Evolutionary conservation across 805 yeast species (phyloP), one percentile per base, ranked within the genome.

Genomic region (Lachancea sp.): DNA sequence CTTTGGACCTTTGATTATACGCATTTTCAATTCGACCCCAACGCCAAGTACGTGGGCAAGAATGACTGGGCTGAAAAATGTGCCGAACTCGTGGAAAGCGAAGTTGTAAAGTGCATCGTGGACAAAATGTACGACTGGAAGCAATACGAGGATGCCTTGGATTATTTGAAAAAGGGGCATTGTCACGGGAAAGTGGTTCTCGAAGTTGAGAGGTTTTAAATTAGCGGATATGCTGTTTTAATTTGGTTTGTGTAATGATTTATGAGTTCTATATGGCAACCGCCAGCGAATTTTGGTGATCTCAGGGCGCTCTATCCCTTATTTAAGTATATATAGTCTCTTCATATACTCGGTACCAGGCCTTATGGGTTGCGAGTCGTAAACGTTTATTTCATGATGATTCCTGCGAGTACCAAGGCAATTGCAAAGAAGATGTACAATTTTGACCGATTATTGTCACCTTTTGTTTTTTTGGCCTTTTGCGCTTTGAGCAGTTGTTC

Each of bases 101-200:
- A 75, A 2, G 67, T 72, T 13, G 57, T 81, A 36, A 64, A 65
- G 47, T 65, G 77, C 16, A 62, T 71, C 26, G 66, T 86, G 33
- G 93, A 85, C 56, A 68, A 77, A 10, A 73, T 72, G 29, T 76
- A 69, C 50, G 68, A 74, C 18, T 78, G 85, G 72, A 73, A 70
- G n/a, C 71, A 82, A 4, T 73, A 66, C 46, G 53, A 69, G 35
- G 66, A 70, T 13, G 95, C 93, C 0, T 64, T 75, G 42, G 74
- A 74, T 3, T 70, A 69, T 53, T 64, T 85, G 46, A 64, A 63
- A 15, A 59, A 70, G 8, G 77, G 79, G 41, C 72, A 70, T 46
- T 78, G 81, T 7, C 75, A 72, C 45, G 96, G 95, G 31, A 87
- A 86, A 60, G 67, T 87, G 40, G 74, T 87, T n/a, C 46, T 72